Evolutionary conservation across 2,329 filamentous ascomycete genomes (phyloP).

Genomic region (Microdochium bolleyi): DNA sequence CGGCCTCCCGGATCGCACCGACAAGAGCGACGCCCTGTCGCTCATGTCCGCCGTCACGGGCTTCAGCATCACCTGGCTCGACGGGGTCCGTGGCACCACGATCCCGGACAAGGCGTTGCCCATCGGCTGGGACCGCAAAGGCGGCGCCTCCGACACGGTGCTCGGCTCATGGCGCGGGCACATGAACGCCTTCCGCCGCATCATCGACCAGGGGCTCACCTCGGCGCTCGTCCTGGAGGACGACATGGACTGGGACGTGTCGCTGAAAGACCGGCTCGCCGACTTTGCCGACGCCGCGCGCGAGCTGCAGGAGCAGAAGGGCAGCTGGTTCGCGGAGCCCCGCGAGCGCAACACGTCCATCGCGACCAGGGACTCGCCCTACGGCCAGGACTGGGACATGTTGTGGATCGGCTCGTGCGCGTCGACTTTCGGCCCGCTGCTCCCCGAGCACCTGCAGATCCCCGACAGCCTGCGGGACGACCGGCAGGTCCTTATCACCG

Average conservation of each 20-base stretch:
- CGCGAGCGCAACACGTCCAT: conserved; percentile 4
- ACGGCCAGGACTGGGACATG: conserved; percentile 43
- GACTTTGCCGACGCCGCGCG: conserved; percentile 15
- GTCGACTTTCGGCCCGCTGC: conserved; percentile 19
- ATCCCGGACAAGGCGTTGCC: conserved; percentile 29
- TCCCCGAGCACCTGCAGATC: conserved; percentile 12
- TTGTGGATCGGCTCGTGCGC: conserved; percentile 45
- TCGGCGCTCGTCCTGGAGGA: conserved; percentile 34
- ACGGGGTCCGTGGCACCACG: conserved; percentile 29
- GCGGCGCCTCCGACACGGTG: conserved; percentile 15
- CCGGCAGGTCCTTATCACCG: conserved; percentile 10
- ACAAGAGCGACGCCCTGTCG: conserved; percentile 39
- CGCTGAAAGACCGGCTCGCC: conserved; percentile 20
- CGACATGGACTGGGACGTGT: conserved; percentile 35
- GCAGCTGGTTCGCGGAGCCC: conserved; percentile 4
- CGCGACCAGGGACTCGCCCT: conserved; percentile 24
- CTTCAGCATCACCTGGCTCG: conserved; percentile 33
- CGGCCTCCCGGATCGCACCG: conserved; percentile 34
- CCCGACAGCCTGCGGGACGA: conserved; percentile 3
- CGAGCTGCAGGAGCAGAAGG: conserved; percentile 5
- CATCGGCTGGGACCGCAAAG: conserved; percentile 13
- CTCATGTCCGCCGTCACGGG: conserved; percentile 31
- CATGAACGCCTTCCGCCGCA: conserved; percentile 23
- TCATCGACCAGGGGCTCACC: conserved; percentile 22
- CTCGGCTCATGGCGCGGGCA: conserved; percentile 30